Percentiles rank a stretch among this genome's conserved stretches.
Evolutionary conservation across 768 basidiomycete genomes (phyloP).

Genomic region (Pholiota microspora): DNA sequence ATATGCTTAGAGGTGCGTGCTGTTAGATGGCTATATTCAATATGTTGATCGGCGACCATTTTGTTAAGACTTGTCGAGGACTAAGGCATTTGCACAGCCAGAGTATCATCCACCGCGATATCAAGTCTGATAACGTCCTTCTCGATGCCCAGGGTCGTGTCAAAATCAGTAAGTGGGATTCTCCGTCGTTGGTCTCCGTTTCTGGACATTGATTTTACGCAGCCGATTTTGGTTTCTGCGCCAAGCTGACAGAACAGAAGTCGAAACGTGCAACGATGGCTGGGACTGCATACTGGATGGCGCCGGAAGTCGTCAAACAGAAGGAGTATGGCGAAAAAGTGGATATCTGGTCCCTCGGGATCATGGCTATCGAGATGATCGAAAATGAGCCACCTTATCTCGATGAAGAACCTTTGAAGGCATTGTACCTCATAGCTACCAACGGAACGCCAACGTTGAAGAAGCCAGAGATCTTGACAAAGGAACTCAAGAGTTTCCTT

Average conservation of each 20-base stretch:
- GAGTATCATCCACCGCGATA: constrained; percentile 95
- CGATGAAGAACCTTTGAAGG: constrained; percentile 93
- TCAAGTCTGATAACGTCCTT: constrained; percentile 95
- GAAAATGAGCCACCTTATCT: constrained; percentile 96
- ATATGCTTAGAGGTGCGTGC: constrained; percentile 83
- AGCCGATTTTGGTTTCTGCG: constrained; percentile 98
- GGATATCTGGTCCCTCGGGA: constrained; percentile 95
- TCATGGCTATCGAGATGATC: constrained; percentile 99
- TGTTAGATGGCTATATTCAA: constrained; percentile 1
- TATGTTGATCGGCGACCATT: neutral
- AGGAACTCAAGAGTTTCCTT: constrained; percentile 93
- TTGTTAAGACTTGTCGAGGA: constrained; percentile 85
- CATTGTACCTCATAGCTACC: constrained; percentile 95
- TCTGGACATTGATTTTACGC: constrained; percentile 1
- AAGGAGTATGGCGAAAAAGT: constrained; percentile 97
- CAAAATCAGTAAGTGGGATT: constrained; percentile 82
- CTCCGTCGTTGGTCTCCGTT: neutral
- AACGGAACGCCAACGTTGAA: constrained; percentile 98
- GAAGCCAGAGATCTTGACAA: constrained; percentile 88
- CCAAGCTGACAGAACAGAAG: constrained; percentile 94
- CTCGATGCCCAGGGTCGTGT: constrained; percentile 90
- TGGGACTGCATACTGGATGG: constrained; percentile 98
- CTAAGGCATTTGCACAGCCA: constrained; percentile 90
- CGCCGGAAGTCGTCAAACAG: constrained; percentile 96
- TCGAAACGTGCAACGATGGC: constrained; percentile 99